A percentile compares a stretch with the other conserved stretches of the same genome.
These are phyloP conservation scores for Trichoderma afroharzianum DNA, from an alignment of 2,329 filamentous ascomycete species.

Conservation along the genomic window DNA sequence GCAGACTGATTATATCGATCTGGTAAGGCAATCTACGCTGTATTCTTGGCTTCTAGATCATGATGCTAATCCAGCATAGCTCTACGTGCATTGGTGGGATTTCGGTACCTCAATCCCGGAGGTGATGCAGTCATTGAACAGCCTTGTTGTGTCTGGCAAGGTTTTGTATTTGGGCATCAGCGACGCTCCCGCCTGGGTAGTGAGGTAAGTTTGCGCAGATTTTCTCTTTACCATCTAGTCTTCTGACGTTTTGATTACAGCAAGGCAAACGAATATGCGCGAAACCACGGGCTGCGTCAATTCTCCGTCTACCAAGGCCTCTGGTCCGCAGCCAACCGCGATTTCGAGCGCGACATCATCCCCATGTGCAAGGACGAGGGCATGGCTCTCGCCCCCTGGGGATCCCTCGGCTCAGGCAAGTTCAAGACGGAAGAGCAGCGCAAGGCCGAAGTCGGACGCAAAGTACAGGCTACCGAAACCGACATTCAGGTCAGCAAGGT, in stretches of 20 bases:
- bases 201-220: slow-evolving; percentile 36
- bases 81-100: slow-evolving; percentile 67
- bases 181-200: slow-evolving; percentile 68
- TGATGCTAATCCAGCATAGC: slow-evolving; percentile 28
- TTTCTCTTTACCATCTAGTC: too few species aligned
- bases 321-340: slow-evolving; percentile 39
- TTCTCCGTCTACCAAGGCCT: slow-evolving; percentile 54
- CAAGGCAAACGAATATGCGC: slow-evolving; percentile 66
- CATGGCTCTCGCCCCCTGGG: slow-evolving; percentile 58
- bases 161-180: slow-evolving; percentile 64
- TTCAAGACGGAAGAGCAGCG: slow-evolving; percentile 41
- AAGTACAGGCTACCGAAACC: slow-evolving; percentile 42
- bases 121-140: slow-evolving; percentile 65
- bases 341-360: slow-evolving; percentile 43
- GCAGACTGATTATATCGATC: slow-evolving; percentile 66
- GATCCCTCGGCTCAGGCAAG: slow-evolving; percentile 48
- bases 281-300: slow-evolving; percentile 63
- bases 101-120: slow-evolving; percentile 63
- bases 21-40: slow-evolving; percentile 37
- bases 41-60: accelerated
- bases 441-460: slow-evolving; percentile 34
- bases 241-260: slow-evolving; percentile 25
- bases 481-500: slow-evolving; percentile 49
- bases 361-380: slow-evolving; percentile 42
- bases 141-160: slow-evolving; percentile 57